Evolutionary conservation across 2,329 filamentous ascomycete genomes (phyloP), one percentile per base, ranked within the genome.

Genomic region (Helminthosporium solani): DNA sequence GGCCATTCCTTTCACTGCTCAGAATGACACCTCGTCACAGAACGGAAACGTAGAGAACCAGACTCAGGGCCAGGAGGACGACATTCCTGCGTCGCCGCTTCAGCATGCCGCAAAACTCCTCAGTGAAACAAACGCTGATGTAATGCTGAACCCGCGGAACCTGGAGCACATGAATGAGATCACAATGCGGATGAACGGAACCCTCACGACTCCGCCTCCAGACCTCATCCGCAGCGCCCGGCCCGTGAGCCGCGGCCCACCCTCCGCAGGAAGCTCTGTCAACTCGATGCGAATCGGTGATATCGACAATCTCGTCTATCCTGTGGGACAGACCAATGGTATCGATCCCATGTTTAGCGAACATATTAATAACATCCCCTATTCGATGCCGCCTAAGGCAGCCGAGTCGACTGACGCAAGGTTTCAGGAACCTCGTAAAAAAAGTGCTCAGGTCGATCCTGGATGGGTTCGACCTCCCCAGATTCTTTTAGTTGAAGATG

Each of bases 321-420:
- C 92, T 0, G 90, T 95, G 14, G 91, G 91, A 15, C 84, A 90
- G 54, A 94, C 86, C 0, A 88, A 95, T 55, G 91, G 91, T 42
- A 96, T 96, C 56, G 91, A 96, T 64, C 91, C 92, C 1, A 94
- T 95, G 79, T 91, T 92, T 65, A 87, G 88, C 58, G 91, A 96
- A 60, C 90, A 96, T 64, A 90, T 96, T 64, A 84, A 92, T 73
- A 96, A 95, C 66, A 95, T 96, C 45, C 90, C 91, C 0, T 97
- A 96, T 65, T 78, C 86, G 7, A 77, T 89, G 71, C 89, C 82
- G 14, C 78, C 87, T 2, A 89, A 87, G 56, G 76, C 78, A 5
- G 60, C 75, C 14, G 80, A 84, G 40, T 56, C 73, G 12, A 56
- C 70, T 37, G 76, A 81, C 49, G 54, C 75, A 49, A 70, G 74